Percentiles rank a stretch among this genome's conserved stretches.
Conservation (phyloP, 805 yeast species). For the Clavispora carvajalis region DNA sequence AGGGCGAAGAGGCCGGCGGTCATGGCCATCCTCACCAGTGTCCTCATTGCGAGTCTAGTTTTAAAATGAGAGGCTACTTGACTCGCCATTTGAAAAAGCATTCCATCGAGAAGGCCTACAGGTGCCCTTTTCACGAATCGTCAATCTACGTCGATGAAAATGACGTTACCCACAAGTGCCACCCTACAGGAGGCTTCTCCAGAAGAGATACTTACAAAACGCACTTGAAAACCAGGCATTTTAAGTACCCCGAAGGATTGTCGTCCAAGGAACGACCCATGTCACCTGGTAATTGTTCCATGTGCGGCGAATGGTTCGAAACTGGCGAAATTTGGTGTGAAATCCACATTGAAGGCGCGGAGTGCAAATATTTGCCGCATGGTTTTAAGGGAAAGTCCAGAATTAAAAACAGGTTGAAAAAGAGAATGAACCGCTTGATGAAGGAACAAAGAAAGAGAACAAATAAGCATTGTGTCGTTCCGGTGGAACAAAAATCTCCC, state of each 20-base stretch:
- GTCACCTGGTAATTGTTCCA: conserved; percentile 47
- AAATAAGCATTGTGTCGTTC: neutral
- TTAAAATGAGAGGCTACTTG: conserved; percentile 49
- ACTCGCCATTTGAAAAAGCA: conserved; percentile 55
- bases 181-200: conserved; percentile 54
- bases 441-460: conserved; percentile 10
- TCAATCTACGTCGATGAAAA: conserved; percentile 35
- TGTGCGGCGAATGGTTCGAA: conserved; percentile 47
- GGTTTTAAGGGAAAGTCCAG: conserved; percentile 42
- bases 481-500: conserved; percentile 8
- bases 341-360: conserved; percentile 45
- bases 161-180: conserved; percentile 43
- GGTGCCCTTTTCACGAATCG: conserved; percentile 46
- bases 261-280: conserved; percentile 39
- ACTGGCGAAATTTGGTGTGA: conserved; percentile 50
- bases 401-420: conserved; percentile 38
- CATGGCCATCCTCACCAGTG: conserved; percentile 33
- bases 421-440: conserved; percentile 26
- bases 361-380: conserved; percentile 41
- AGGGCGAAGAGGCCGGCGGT: conserved; percentile 10
- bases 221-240: conserved; percentile 52
- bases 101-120: conserved; percentile 44
- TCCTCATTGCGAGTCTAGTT: conserved; percentile 43
- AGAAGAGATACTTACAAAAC: conserved; percentile 57
- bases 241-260: conserved; percentile 53